Evolutionary conservation across 805 yeast species (phyloP).

Genomic region (Teunomyces cretensis): DNA sequence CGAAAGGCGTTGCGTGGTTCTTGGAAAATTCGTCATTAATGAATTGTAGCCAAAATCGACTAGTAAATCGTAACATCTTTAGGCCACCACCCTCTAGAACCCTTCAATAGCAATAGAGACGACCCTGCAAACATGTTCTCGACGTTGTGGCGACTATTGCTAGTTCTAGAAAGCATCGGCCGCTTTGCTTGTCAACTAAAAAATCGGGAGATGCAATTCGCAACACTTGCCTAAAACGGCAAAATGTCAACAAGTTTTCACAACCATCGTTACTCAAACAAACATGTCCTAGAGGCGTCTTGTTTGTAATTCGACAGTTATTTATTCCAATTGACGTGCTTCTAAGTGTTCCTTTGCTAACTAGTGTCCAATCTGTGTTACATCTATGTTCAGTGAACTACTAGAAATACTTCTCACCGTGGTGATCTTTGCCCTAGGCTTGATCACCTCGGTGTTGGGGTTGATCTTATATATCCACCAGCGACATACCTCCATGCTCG

Average conservation of each 20-base stretch:
- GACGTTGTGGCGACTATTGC: background rate
- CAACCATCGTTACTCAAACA: background rate
- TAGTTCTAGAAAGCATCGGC: background rate
- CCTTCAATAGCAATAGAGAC: no score
- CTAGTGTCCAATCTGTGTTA: background rate
- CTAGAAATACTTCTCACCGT: constrained; percentile 2
- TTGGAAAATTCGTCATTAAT: no score
- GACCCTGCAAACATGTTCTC: no score
- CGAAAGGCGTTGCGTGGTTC: no score
- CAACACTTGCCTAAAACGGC: constrained; percentile 3
- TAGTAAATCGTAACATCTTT: no score
- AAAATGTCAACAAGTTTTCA: constrained; percentile 2
- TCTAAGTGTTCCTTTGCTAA: background rate
- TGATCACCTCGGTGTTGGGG: background rate
- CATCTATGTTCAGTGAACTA: constrained; percentile 1
- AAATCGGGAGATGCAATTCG: background rate
- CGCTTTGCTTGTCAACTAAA: background rate
- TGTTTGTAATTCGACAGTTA: background rate
- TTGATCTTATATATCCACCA: constrained; percentile 2
- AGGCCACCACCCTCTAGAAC: no score
- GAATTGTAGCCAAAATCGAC: no score
- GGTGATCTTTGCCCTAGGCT: background rate
- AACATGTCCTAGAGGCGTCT: background rate
- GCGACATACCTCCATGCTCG: constrained; percentile 1
- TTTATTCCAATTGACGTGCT: background rate